phyloP scores from a whole-genome alignment of 1,284 basidiomycete species.

The Cryptococcus wingfieldii region DNA sequence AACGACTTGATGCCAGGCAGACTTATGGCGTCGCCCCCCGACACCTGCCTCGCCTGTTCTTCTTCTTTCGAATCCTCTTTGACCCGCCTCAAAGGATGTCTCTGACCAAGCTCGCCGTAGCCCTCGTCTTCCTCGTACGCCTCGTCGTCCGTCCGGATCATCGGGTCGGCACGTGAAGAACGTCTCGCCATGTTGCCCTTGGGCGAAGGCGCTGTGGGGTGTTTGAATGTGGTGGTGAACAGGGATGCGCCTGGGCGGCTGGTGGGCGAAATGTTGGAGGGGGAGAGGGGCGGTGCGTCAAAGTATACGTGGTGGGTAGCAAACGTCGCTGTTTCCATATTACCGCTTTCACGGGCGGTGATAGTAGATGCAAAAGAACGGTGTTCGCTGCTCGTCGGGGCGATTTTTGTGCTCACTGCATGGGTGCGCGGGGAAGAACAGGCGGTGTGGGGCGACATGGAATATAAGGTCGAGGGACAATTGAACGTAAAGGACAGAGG shows the following conservation, averaged over 20 bases:
- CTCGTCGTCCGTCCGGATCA: conserved; percentile 26
- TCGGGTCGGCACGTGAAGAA: conserved; percentile 39
- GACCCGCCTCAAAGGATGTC: conserved; percentile 37
- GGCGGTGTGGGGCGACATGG: background rate
- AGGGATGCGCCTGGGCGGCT: background rate
- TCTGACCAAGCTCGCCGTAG: conserved; percentile 35
- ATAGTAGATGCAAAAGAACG: background rate
- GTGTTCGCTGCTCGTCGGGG: background rate
- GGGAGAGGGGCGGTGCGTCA: background rate
- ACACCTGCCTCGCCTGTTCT: background rate
- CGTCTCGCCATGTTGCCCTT: conserved; percentile 10
- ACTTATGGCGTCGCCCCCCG: conserved; percentile 14
- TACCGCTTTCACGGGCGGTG: background rate
- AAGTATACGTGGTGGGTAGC: background rate
- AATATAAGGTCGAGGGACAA: background rate
- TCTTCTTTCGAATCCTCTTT: conserved; percentile 27
- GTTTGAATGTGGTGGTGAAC: background rate
- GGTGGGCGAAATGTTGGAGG: background rate
- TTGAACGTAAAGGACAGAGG: background rate
- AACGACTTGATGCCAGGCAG: conserved; percentile 38
- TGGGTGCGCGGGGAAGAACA: background rate
- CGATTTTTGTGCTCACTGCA: background rate
- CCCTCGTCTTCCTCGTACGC: conserved; percentile 31
- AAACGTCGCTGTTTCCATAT: background rate
- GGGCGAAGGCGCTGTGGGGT: background rate